Conservation (phyloP, 441 rosid genomes). For the Metrosideros polymorpha region DNA sequence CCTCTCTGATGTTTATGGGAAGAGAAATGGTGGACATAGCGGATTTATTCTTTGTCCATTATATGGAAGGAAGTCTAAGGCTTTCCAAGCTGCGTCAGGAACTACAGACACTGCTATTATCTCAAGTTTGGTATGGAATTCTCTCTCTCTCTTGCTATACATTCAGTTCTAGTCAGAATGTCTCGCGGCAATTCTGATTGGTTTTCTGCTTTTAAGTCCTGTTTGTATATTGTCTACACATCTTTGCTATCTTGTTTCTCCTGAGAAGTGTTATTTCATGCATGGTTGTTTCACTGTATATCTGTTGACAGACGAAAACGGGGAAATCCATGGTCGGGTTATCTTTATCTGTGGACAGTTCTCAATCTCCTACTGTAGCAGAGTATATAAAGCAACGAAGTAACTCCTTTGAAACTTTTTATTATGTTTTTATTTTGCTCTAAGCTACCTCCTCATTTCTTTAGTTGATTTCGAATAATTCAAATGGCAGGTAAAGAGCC, state of each 20-base stretch:
- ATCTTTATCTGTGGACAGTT: conserved; percentile 61
- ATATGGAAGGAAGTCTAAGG: conserved; percentile 99
- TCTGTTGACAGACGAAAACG: conserved; percentile 71
- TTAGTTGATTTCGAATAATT: neutral
- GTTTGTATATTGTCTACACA: neutral
- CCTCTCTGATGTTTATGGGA: conserved; percentile 70
- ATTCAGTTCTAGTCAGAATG: neutral
- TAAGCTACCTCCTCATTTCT: neutral
- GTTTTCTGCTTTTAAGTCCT: neutral
- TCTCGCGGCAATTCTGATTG: neutral
- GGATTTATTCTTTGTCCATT: conserved; percentile 86
- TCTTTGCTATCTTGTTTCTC: neutral
- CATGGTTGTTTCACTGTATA: conserved; percentile 1
- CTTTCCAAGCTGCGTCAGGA: conserved; percentile 96
- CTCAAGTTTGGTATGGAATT: conserved; percentile 63
- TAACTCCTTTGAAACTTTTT: conserved; percentile 17
- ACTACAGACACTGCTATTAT: conserved; percentile 76
- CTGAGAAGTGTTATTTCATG: neutral
- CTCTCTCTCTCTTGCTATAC: neutral
- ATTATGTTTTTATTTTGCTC: neutral
- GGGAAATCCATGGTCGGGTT: conserved; percentile 88
- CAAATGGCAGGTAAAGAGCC: conserved; percentile 77
- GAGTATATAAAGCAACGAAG: conserved; percentile 86
- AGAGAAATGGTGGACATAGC: conserved; percentile 55
- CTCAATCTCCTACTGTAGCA: conserved; percentile 50